A percentile compares a stretch with the other conserved stretches of the same genome.
These are phyloP conservation scores for Cynara cardunculus DNA, from an alignment of 129 eudicot species.

Conservation along the genomic window DNA sequence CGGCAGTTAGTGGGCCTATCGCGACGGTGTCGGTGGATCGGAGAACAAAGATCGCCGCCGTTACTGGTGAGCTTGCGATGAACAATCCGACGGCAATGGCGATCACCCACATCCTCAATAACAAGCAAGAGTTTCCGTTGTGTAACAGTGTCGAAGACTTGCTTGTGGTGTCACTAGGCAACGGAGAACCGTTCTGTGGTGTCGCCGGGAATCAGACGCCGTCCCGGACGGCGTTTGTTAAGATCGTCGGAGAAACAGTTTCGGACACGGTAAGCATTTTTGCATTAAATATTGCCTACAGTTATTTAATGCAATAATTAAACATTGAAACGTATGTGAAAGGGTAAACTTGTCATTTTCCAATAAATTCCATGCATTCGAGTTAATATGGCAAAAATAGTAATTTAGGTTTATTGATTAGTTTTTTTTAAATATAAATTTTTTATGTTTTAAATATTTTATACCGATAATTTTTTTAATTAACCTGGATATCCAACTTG, in stretches of 20 bases:
- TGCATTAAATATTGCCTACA: not conserved
- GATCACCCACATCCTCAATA: conserved; percentile 70
- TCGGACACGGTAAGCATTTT: conserved; percentile 57
- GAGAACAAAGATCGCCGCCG: conserved; percentile 46
- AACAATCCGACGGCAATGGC: conserved; percentile 87
- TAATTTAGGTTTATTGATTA: not conserved
- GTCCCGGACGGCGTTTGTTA: conserved; percentile 37
- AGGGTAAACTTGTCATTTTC: conserved; percentile 10
- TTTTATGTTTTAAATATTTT: not conserved
- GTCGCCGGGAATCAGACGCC: conserved; percentile 29
- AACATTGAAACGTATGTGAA: not conserved
- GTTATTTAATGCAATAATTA: conserved; percentile 2
- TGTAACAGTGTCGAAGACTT: conserved; percentile 68
- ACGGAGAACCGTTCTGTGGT: conserved; percentile 42
- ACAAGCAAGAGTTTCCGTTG: conserved; percentile 82
- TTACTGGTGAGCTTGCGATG: conserved; percentile 75
- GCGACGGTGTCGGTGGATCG: conserved; percentile 56
- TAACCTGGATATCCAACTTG: too few relatives aligned
- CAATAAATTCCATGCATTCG: not conserved
- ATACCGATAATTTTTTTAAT: conserved; percentile 2
- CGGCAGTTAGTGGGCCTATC: conserved; percentile 32
- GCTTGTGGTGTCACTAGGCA: conserved; percentile 73
- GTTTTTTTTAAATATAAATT: too few relatives aligned
- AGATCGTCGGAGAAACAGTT: conserved; percentile 63
- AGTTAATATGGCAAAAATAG: not conserved